Base-by-base conservation (phyloP, 2,329 filamentous ascomycete species). In the Raffaelea albimanens region DNA sequence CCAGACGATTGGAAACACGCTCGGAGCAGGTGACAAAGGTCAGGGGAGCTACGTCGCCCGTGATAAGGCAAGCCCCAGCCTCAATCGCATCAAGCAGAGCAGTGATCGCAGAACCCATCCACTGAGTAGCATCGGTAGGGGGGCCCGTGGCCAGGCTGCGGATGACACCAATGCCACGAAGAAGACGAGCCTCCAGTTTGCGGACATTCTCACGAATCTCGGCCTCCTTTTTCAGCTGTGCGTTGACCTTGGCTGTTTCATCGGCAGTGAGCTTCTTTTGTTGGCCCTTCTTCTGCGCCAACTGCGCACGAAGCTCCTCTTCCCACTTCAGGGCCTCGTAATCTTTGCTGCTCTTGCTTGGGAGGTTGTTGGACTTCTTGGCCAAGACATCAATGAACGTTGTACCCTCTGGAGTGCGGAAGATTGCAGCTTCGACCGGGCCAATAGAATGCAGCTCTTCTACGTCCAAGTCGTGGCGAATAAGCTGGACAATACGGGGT, bases 261-360 rank as follows among this genome's bases (percentile, higher is more conserved):
- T 97, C 93, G 0, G 87, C 68, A 0, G 87, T 93, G 10, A 97
- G 78, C 66, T 96, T 98, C 69, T 89, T 91, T 57, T 88, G 81
- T 51, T 86, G 80, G 1, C 91, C 91, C 64, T 91, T 95, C 71
- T 97, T 98, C 61, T 87, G 76, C n/a, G 90, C 89, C 38, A 98
- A 67, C 57, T 96, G 88, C 36, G 80, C 76, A 49, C 90, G 77
- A 8, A 98, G 73, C 54, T 98, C 93, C 62, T 91, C 85, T 65
- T 98, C 93, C 93, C 94, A 98, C 65, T 95, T 96, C 38, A 96
- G 67, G 1, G 88, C 94, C 57, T 98, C 88, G 58, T 96, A 95
- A 61, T 97, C 93, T 63, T 95, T 96, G 43, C 80, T 83, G 58
- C 88, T 95, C 67, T 95, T 97, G 66, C 89, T 84, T 3, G 88